Evolutionary conservation across 2,329 filamentous ascomycete species (phyloP).

Genomic region (Thermoascus crustaceus): DNA sequence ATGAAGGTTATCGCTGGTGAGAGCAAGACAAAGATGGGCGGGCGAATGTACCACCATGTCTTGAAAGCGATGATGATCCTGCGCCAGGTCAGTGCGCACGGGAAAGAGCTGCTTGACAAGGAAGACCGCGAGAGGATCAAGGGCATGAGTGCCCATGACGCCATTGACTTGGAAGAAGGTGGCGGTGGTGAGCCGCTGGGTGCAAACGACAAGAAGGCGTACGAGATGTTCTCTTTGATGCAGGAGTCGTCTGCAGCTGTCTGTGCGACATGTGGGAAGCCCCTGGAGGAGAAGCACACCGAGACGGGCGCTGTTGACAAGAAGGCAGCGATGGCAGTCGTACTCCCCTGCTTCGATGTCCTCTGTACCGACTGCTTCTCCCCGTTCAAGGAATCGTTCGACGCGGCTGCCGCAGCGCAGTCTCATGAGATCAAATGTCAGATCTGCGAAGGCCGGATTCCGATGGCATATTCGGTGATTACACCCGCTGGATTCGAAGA

Average conservation of each 20-base stretch:
- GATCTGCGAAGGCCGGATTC: slow-evolving; percentile 58
- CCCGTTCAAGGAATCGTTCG: slow-evolving; percentile 48
- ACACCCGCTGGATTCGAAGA: slow-evolving; percentile 48
- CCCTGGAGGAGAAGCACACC: slow-evolving; percentile 47
- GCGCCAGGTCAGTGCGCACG: slow-evolving; percentile 84
- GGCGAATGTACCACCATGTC: slow-evolving; percentile 88
- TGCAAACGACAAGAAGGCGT: slow-evolving; percentile 65
- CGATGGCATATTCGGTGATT: slow-evolving; percentile 59
- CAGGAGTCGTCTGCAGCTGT: slow-evolving; percentile 68
- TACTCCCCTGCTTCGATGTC: slow-evolving; percentile 82
- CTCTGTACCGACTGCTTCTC: slow-evolving; percentile 68
- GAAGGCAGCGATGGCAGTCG: slow-evolving; percentile 52
- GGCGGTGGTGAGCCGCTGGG: slow-evolving; percentile 50
- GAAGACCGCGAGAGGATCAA: slow-evolving; percentile 74
- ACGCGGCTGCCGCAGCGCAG: slow-evolving; percentile 36
- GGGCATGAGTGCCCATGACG: slow-evolving; percentile 72
- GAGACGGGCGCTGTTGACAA: slow-evolving; percentile 49
- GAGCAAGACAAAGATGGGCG: slow-evolving; percentile 61
- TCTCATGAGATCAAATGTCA: slow-evolving; percentile 51
- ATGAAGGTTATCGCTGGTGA: slow-evolving; percentile 65
- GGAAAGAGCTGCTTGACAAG: slow-evolving; percentile 78
- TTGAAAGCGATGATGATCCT: slow-evolving; percentile 84
- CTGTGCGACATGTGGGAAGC: slow-evolving; percentile 62
- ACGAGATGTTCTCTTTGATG: slow-evolving; percentile 78
- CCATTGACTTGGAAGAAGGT: slow-evolving; percentile 82